These are phyloP conservation scores for Phytophthora pisi DNA, from an alignment of 352 stramenopile genomes.

Conservation along the genomic window DNA sequence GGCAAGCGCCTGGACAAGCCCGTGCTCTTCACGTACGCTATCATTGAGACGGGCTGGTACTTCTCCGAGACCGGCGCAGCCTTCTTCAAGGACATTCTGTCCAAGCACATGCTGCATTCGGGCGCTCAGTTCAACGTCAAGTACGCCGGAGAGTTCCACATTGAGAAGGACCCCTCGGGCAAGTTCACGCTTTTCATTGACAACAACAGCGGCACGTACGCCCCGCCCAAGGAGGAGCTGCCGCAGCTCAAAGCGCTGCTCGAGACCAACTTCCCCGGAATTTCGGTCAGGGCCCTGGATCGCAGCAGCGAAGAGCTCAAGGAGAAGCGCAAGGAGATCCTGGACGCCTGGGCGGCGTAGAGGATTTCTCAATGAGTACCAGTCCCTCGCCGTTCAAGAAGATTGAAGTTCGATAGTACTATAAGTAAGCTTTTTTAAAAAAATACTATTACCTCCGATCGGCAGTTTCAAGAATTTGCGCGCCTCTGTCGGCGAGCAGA, in stretches of 20 bases:
- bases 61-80: conserved; percentile 48
- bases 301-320: conserved; percentile 35
- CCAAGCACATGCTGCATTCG: conserved; percentile 51
- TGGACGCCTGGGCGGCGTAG: conserved; percentile 35
- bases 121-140: conserved; percentile 37
- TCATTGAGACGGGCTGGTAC: conserved; percentile 43
- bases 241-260: conserved; percentile 40
- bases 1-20: conserved; percentile 35
- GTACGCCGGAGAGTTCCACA: conserved; percentile 45
- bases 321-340: conserved; percentile 33
- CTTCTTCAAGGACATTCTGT: conserved; percentile 57
- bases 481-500: too few species aligned
- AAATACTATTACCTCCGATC: not conserved
- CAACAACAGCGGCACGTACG: conserved; percentile 55
- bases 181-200: conserved; percentile 44
- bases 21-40: conserved; percentile 49
- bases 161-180: conserved; percentile 34
- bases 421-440: not conserved
- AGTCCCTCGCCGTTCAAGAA: not conserved
- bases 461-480: too few species aligned
- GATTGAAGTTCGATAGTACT: not conserved
- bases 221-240: conserved; percentile 36
- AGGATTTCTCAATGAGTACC: not conserved
- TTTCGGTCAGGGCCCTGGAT: conserved; percentile 34
- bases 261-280: conserved; percentile 42